A percentile compares a stretch with the other conserved stretches of the same genome.
Conservation (phyloP, 2,329 filamentous ascomycete species). For the Biscogniauxia mediterranea region DNA sequence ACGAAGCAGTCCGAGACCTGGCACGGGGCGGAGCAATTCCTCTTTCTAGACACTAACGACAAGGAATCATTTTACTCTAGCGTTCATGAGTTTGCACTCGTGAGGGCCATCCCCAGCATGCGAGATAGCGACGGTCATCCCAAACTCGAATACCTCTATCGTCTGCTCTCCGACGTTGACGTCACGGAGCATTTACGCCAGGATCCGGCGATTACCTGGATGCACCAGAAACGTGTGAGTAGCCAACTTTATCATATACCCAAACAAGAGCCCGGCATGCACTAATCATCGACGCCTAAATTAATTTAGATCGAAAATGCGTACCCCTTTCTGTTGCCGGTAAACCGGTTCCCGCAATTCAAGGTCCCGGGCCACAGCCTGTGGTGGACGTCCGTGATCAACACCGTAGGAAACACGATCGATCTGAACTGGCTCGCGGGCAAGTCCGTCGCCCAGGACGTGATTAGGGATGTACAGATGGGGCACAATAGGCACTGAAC, state of each 20-base stretch:
- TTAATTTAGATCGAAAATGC: constrained; percentile 24
- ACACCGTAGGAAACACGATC: constrained; percentile 20
- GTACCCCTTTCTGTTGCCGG: constrained; percentile 17
- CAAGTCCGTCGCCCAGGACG: constrained; percentile 22
- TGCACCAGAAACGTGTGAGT: constrained; percentile 16
- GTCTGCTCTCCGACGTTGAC: constrained; percentile 13
- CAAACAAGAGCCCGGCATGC: background rate
- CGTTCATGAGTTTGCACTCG: constrained; percentile 7
- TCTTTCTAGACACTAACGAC: background rate
- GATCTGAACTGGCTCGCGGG: constrained; percentile 28
- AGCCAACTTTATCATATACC: background rate
- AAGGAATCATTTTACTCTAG: background rate
- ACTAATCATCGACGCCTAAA: background rate
- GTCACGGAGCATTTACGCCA: constrained; percentile 7
- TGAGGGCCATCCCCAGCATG: constrained; percentile 8
- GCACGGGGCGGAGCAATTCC: background rate
- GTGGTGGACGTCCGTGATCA: constrained; percentile 28
- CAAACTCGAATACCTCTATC: constrained; percentile 19
- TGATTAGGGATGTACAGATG: constrained; percentile 10
- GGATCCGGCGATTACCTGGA: constrained; percentile 17
- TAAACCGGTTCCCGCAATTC: constrained; percentile 18
- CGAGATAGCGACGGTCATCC: constrained; percentile 3
- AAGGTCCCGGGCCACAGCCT: constrained; percentile 20
- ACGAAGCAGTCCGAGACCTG: background rate
- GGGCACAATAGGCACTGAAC: background rate